These are phyloP conservation scores for Lactifluus hygrophoroides DNA, from an alignment of 768 basidiomycete genomes.

Conservation along the genomic window DNA sequence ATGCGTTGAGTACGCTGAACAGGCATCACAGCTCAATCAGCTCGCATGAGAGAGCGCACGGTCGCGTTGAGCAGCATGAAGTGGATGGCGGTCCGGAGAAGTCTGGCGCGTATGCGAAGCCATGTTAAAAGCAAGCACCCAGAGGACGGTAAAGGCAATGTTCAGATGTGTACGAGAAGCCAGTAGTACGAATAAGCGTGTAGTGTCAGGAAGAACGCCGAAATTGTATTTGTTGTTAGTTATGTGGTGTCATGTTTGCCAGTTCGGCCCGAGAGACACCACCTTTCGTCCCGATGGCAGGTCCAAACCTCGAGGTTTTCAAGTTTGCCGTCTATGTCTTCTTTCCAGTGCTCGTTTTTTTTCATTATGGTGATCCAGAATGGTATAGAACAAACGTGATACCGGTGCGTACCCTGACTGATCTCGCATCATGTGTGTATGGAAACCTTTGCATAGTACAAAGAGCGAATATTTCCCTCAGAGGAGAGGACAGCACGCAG, in stretches of 20 bases:
- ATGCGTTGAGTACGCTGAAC: conserved; percentile 42
- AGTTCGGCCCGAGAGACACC: too few relatives aligned
- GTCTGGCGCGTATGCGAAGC: conserved; percentile 60
- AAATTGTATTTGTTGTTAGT: neutral
- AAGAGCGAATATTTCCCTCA: conserved; percentile 62
- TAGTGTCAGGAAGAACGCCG: neutral
- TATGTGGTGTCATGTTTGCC: neutral
- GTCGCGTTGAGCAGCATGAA: conserved; percentile 32
- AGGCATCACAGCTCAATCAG: conserved; percentile 23
- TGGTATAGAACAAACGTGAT: conserved; percentile 77
- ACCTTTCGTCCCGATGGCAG: conserved; percentile 43
- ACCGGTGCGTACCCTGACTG: conserved; percentile 41
- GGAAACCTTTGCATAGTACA: conserved; percentile 47
- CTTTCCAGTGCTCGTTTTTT: conserved; percentile 68
- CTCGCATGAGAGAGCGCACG: conserved; percentile 35
- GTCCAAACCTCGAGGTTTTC: conserved; percentile 82
- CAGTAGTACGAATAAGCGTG: neutral
- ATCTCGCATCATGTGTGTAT: neutral
- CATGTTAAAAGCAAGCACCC: conserved; percentile 37
- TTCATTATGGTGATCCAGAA: conserved; percentile 82
- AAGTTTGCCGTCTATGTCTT: conserved; percentile 85
- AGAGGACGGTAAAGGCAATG: neutral
- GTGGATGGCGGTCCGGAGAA: conserved; percentile 37
- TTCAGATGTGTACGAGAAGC: neutral
- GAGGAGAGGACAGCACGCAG: conserved; percentile 43